Evolutionary conservation across 148 eudicot genomes (phyloP).

Genomic region (Vaccinium corymbosum): DNA sequence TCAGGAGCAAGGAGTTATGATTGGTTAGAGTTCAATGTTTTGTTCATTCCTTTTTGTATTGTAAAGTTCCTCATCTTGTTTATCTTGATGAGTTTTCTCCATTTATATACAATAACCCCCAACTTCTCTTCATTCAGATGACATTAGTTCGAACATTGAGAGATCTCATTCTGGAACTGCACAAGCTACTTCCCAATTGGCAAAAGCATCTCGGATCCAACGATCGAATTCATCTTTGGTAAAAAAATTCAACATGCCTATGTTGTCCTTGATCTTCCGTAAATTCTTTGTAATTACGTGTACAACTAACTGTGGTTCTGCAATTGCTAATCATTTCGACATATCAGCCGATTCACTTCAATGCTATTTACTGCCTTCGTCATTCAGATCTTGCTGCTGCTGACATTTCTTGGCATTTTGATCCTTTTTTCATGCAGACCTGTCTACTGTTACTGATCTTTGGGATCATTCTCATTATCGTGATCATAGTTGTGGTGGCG

Average conservation of each 20-base stretch:
- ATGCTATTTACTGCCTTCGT: too few species aligned
- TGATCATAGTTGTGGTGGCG: slow-evolving; percentile 18
- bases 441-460: slow-evolving; percentile 20
- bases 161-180: slow-evolving; percentile 39
- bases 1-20: slow-evolving; percentile 45
- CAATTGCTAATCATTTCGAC: not conserved
- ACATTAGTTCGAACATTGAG: slow-evolving; percentile 50
- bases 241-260: slow-evolving; percentile 8
- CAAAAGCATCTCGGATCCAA: slow-evolving; percentile 55
- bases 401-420: not conserved
- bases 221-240: slow-evolving; percentile 57
- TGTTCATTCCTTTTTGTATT: not conserved
- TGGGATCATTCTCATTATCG: slow-evolving; percentile 20
- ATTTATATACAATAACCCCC: not conserved
- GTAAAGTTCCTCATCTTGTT: not conserved
- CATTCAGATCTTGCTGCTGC: too few species aligned
- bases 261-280: not conserved
- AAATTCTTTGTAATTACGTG: not conserved
- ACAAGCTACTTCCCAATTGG: slow-evolving; percentile 41
- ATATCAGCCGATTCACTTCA: not conserved
- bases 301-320: not conserved
- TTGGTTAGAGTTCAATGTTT: slow-evolving; percentile 33
- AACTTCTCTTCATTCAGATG: slow-evolving; percentile 34
- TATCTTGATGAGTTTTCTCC: not conserved
- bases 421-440: slow-evolving; percentile 15